Evolutionary conservation across 2,329 filamentous ascomycete genomes (phyloP).

Genomic region (Colletotrichum salicis): DNA sequence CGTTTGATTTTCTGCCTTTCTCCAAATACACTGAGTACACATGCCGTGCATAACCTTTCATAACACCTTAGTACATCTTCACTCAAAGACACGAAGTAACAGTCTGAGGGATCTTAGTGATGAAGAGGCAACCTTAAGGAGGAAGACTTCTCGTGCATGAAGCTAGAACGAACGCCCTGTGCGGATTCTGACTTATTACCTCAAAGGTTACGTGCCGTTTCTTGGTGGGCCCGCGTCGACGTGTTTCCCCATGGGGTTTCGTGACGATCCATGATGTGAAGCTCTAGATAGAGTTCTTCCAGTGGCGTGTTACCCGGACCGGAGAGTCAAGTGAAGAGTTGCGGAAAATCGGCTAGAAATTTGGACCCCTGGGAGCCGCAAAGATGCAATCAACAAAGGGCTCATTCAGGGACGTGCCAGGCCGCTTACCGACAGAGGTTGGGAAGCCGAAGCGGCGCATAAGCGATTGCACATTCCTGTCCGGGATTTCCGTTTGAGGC

Average conservation of each 20-base stretch:
- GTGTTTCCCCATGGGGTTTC: neutral
- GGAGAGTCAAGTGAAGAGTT: neutral
- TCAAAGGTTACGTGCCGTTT: neutral
- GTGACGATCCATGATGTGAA: neutral
- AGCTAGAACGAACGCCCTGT: neutral
- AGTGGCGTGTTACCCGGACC: neutral
- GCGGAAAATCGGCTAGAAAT: conserved; percentile 7
- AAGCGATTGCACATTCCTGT: conserved; percentile 3
- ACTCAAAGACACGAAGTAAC: neutral
- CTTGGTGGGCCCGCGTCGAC: neutral
- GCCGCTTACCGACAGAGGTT: neutral
- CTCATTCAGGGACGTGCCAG: neutral
- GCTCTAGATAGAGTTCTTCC: neutral
- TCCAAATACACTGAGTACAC: neutral
- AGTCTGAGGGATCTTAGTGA: neutral
- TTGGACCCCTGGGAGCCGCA: neutral
- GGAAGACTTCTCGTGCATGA: neutral
- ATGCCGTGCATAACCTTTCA: neutral
- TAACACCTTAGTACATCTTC: no score
- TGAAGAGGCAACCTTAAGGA: neutral
- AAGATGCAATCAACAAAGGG: neutral
- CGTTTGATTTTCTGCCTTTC: neutral
- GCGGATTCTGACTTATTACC: neutral
- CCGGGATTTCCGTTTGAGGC: conserved; percentile 18
- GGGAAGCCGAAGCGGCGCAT: neutral